These are phyloP conservation scores for Lachancea sp. DNA, from an alignment of 805 yeast genomes.

Conservation along the genomic window DNA sequence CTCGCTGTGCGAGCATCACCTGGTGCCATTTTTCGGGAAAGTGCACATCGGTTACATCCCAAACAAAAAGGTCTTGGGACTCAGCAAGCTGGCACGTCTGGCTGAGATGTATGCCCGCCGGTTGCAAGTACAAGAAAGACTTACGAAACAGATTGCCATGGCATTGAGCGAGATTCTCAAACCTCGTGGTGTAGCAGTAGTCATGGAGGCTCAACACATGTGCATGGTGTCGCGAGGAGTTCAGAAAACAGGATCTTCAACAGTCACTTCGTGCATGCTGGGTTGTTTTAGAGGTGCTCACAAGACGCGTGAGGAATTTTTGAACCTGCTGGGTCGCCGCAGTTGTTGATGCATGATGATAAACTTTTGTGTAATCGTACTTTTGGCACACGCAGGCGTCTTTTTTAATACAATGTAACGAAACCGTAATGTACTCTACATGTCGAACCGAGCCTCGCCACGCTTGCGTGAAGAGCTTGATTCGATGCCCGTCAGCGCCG, in stretches of 20 bases:
- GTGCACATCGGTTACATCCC: slow-evolving; percentile 98
- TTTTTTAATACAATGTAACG: background rate
- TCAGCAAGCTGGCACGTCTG: slow-evolving; percentile 85
- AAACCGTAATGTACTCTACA: background rate
- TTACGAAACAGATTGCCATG: slow-evolving; percentile 96
- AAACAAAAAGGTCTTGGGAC: slow-evolving; percentile 83
- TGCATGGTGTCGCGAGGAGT: slow-evolving; percentile 99
- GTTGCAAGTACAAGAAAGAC: slow-evolving; percentile 94
- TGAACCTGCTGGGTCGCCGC: slow-evolving; percentile 67
- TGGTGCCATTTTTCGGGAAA: slow-evolving; percentile 95
- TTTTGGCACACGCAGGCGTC: background rate
- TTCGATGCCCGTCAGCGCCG: slow-evolving; percentile 1
- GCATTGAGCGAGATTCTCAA: slow-evolving; percentile 84
- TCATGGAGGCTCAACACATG: slow-evolving; percentile 96
- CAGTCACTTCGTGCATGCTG: slow-evolving; percentile 94
- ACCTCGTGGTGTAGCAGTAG: slow-evolving; percentile 97
- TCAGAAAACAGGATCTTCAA: slow-evolving; percentile 88
- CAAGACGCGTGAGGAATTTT: slow-evolving; percentile 93
- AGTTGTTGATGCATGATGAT: slow-evolving; percentile 15
- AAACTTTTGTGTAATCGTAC: background rate
- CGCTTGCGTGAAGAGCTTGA: background rate
- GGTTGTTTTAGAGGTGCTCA: slow-evolving; percentile 93
- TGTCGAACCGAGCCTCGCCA: background rate
- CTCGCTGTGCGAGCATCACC: slow-evolving; percentile 93
- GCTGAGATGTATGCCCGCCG: slow-evolving; percentile 97